Evolutionary conservation across 495 filamentous ascomycete genomes (phyloP).

Genomic region (Aspergillus haitiensis): DNA sequence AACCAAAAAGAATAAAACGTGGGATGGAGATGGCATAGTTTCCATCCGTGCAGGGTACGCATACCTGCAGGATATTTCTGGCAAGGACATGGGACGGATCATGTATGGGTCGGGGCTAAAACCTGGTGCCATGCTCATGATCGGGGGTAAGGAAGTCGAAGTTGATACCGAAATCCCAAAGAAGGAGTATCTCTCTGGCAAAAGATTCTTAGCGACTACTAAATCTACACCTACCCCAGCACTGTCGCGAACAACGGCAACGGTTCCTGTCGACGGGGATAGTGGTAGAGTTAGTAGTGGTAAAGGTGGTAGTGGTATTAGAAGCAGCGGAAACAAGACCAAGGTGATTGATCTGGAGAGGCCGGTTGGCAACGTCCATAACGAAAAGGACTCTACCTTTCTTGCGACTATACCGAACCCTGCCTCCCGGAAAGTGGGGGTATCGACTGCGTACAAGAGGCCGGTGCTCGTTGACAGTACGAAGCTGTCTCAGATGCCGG

Average conservation of each 20-base stretch:
- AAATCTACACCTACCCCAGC: conserved; percentile 23
- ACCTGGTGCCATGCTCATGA: conserved; percentile 60
- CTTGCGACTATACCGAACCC: conserved; percentile 17
- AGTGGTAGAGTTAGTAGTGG: background rate
- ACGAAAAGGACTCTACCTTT: background rate
- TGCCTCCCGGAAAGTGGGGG: conserved; percentile 24
- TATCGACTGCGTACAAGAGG: conserved; percentile 54
- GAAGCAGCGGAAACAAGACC: background rate
- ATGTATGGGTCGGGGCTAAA: conserved; percentile 56
- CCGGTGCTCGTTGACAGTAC: conserved; percentile 57
- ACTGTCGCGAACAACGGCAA: conserved; percentile 24
- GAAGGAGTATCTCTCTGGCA: conserved; percentile 62
- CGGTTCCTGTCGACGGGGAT: conserved; percentile 25
- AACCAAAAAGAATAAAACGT: conserved; percentile 80
- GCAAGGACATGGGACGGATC: conserved; percentile 65
- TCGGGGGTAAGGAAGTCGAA: conserved; percentile 75
- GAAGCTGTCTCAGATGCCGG: conserved; percentile 44
- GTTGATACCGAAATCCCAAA: conserved; percentile 65
- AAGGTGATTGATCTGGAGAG: conserved; percentile 2
- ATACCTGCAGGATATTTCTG: conserved; percentile 62
- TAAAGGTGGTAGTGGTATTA: too few relatives aligned
- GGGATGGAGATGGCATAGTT: conserved; percentile 81
- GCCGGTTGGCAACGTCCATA: conserved; percentile 3
- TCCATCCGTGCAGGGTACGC: conserved; percentile 58
- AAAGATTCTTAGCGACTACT: conserved; percentile 44